These are phyloP conservation scores for Sclerotinia trifoliorum DNA, from an alignment of 2,329 filamentous ascomycete species.

Conservation along the genomic window DNA sequence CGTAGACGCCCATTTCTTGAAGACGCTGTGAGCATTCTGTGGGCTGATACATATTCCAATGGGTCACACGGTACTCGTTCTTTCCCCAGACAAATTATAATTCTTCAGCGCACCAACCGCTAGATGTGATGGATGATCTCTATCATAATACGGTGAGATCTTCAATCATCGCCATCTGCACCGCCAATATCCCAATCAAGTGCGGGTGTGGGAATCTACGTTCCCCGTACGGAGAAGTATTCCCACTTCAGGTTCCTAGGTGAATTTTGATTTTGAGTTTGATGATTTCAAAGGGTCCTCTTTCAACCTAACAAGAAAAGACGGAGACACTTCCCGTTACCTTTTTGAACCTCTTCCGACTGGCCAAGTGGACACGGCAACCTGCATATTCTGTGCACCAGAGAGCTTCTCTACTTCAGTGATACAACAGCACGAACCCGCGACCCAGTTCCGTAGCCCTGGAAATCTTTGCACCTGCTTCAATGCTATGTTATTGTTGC, in stretches of 20 bases:
- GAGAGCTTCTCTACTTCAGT: conserved; percentile 8
- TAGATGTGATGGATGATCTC: conserved; percentile 7
- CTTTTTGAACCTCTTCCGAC: background rate
- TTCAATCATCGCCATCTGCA: conserved; percentile 4
- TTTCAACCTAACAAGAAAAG: background rate
- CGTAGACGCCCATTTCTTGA: conserved; percentile 1
- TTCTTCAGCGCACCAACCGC: conserved; percentile 9
- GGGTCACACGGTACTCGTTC: background rate
- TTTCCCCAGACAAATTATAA: conserved; percentile 9
- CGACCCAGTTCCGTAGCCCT: conserved; percentile 20
- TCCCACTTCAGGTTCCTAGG: background rate
- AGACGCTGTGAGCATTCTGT: conserved; percentile 5
- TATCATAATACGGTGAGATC: conserved; percentile 10
- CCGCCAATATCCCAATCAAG: conserved; percentile 4
- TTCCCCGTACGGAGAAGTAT: conserved; percentile 8
- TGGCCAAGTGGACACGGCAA: conserved; percentile 3
- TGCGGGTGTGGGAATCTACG: background rate
- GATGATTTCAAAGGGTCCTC: background rate
- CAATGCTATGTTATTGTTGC: conserved; percentile 3
- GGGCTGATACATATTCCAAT: conserved; percentile 14
- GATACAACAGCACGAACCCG: conserved; percentile 10
- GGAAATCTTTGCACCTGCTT: conserved; percentile 15
- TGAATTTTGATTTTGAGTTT: background rate
- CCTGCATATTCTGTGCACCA: conserved; percentile 16
- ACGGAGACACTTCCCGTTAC: conserved; percentile 5